Evolutionary conservation across 768 basidiomycete genomes (phyloP).

Genomic region (Russula brevipes): DNA sequence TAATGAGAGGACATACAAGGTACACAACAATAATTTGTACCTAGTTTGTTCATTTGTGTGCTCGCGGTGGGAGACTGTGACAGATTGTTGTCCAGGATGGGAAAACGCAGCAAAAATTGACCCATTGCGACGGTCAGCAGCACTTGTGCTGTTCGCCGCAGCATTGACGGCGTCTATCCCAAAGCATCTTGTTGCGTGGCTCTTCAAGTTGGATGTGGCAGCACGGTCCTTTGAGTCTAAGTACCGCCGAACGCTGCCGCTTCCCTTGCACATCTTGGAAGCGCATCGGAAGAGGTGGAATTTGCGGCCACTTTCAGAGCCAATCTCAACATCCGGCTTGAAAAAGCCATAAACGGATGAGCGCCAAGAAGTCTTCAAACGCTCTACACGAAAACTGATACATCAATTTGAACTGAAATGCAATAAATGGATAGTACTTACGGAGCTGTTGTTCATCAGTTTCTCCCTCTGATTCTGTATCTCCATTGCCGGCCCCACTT

Average conservation of each 20-base stretch:
- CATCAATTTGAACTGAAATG: too few relatives aligned
- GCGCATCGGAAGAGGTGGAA: background rate
- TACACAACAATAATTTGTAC: too few relatives aligned
- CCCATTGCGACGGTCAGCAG: background rate
- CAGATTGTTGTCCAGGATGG: background rate
- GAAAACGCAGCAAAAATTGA: background rate
- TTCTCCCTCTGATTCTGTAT: too few relatives aligned
- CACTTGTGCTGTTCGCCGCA: background rate
- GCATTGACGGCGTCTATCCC: background rate
- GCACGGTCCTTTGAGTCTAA: background rate
- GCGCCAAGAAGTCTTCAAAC: too few relatives aligned
- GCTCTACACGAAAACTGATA: too few relatives aligned
- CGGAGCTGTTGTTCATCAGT: too few relatives aligned
- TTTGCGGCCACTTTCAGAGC: background rate
- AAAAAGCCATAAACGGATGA: background rate
- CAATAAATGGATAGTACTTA: too few relatives aligned
- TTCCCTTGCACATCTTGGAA: background rate
- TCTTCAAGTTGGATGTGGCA: background rate
- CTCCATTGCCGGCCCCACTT: too few relatives aligned
- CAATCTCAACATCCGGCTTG: background rate
- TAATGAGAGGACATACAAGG: too few relatives aligned
- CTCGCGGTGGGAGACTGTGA: background rate
- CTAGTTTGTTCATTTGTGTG: too few relatives aligned
- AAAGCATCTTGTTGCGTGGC: background rate
- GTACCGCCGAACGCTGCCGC: background rate